phyloP scores from a whole-genome alignment of 306 rosid genomes.

The Cucurbita pepo region DNA sequence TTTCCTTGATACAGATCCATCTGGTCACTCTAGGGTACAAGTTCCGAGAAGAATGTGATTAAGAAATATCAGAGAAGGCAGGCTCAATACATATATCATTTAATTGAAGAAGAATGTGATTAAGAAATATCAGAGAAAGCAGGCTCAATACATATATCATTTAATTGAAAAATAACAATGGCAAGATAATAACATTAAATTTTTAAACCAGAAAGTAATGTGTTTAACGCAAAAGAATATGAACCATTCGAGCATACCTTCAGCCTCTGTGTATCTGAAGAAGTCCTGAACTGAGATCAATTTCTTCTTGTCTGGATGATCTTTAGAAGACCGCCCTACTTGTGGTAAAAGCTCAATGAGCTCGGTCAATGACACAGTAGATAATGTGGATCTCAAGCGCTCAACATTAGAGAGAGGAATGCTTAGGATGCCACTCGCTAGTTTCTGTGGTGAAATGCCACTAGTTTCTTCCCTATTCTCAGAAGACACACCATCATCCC shows the following conservation, averaged over 20 bases:
- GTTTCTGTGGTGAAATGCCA: conserved; percentile 64
- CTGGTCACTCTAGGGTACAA: background rate
- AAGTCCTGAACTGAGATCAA: conserved; percentile 87
- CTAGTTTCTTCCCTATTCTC: conserved; percentile 42
- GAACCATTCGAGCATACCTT: conserved; percentile 44
- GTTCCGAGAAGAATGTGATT: background rate
- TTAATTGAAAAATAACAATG: background rate
- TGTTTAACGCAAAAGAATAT: conserved; percentile 7
- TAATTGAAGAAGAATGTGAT: background rate
- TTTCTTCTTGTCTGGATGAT: conserved; percentile 94
- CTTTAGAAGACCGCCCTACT: conserved; percentile 60
- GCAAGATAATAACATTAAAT: background rate
- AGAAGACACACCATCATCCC: conserved; percentile 27
- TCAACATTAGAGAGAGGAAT: conserved; percentile 94
- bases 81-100: background rate
- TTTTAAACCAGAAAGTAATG: background rate
- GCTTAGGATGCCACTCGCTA: conserved; percentile 64
- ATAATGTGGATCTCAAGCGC: conserved; percentile 80
- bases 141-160: background rate
- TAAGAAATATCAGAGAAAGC: background rate
- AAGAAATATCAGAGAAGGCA: background rate
- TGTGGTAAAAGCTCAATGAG: conserved; percentile 84
- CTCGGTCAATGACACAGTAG: conserved; percentile 78
- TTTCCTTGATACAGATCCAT: background rate
- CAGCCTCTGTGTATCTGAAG: conserved; percentile 95